Percentiles rank a stretch among this genome's conserved stretches.
Evolutionary conservation across 805 yeast genomes (phyloP).

Genomic region (Lipomyces yamanashiensis): DNA sequence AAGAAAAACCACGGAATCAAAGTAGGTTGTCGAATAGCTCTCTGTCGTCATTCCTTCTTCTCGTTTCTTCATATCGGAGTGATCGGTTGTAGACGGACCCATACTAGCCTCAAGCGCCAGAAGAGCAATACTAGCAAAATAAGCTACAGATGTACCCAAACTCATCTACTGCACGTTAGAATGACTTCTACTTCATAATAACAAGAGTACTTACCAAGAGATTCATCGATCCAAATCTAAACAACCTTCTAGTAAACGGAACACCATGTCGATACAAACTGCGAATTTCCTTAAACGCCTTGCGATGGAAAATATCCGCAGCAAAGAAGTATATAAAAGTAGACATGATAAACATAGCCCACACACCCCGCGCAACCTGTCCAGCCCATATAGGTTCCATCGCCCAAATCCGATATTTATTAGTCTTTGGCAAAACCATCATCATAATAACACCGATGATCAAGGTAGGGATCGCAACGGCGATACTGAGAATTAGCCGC

Average conservation of each 20-base stretch:
- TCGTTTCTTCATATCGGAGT: background rate
- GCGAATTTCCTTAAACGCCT: constrained; percentile 63
- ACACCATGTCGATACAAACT: constrained; percentile 62
- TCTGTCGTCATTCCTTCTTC: constrained; percentile 34
- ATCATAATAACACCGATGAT: constrained; percentile 70
- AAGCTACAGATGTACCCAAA: constrained; percentile 73
- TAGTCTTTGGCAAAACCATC: constrained; percentile 56
- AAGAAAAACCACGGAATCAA: constrained; percentile 78
- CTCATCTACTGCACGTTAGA: constrained; percentile 50
- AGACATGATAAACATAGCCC: constrained; percentile 67
- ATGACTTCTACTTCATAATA: background rate
- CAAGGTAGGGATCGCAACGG: constrained; percentile 70
- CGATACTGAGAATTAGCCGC: constrained; percentile 56
- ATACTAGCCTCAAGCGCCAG: constrained; percentile 53
- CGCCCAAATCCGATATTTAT: constrained; percentile 57
- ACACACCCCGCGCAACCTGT: constrained; percentile 61
- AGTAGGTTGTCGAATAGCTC: constrained; percentile 67
- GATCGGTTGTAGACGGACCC: constrained; percentile 18
- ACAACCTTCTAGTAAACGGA: constrained; percentile 59
- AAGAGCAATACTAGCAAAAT: constrained; percentile 66
- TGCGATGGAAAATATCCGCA: constrained; percentile 71
- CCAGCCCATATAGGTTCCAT: constrained; percentile 68
- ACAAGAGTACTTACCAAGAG: constrained; percentile 47
- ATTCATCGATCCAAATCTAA: constrained; percentile 80
- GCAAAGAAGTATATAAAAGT: constrained; percentile 78